Base-by-base conservation (phyloP, 75 land plant species). In the Sequoia sempervirens region DNA sequence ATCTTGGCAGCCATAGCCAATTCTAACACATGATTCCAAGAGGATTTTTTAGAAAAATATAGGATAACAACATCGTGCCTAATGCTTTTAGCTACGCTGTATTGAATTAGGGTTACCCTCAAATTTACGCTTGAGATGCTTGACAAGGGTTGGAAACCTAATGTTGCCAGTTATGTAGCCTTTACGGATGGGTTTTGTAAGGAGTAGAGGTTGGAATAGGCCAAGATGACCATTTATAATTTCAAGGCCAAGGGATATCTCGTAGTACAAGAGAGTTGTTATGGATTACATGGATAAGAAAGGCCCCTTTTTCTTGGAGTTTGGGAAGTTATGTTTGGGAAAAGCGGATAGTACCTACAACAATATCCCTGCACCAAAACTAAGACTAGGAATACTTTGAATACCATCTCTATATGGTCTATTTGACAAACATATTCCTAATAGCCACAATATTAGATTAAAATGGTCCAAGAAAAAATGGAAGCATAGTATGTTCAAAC, bases 1-100 rank as follows among this genome's bases (percentile, higher is more conserved):
- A n/a, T n/a, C n/a, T n/a, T n/a, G n/a, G n/a, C n/a, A n/a, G n/a
- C n/a, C n/a, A n/a, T n/a, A n/a, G n/a, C n/a, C n/a, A n/a, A n/a
- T n/a, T n/a, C n/a, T n/a, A n/a, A n/a, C n/a, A n/a, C 89, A 89
- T 2, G 93, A 91, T 76, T 92, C 92, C 18, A 86, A 73, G 76
- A 88, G 92, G 78, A 85, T 93, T 38, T 91, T 91, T 93, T 74
- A 86, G 82, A 81, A 91, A 90, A 66, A 93, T 93, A 92, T 83
- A 90, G 85, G 79, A 70, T 36, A 91, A 91, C 66, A 88, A 88
- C 47, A 84, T 93, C 20, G 20, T 46, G 5, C 92, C 95, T 0
- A 91, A 93, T 88, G 95, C 95, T 2, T 91, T 86, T 75, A 90
- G 86, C 82, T 93, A 90, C 37, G 8, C 43, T 4, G 85, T 93